Evolutionary conservation across 2,329 filamentous ascomycete genomes (phyloP), one percentile per base, ranked within the genome.

Genomic region (Capronia epimyces): DNA sequence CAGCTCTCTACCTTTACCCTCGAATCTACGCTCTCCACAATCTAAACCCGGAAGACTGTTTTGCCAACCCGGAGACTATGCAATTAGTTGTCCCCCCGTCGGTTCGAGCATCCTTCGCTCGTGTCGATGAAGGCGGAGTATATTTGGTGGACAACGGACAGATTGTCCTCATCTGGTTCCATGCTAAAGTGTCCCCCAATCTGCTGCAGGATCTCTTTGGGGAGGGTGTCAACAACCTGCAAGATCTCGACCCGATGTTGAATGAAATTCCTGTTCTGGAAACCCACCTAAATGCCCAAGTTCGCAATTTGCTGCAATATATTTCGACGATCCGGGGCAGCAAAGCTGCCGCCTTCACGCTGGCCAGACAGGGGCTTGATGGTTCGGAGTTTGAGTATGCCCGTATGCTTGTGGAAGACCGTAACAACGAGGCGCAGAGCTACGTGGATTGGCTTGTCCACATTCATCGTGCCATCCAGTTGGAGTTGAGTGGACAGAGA

Each of bases 371-470:
- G 69, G 90, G 90, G 0, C 77, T 97, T 3, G 93, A 98, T 64
- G 93, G 93, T 1, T 88, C 90, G 2, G 93, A 98, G 69, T 97
- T 89, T 64, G 93, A 98, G 69, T 98, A 97, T 74, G 93, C 93
- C 6, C 77, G 90, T 46, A 75, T 94, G 70, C 70, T 98, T 60
- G 83, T 95, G 25, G 93, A 98, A 71, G 93, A 98, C 66, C 81
- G 93, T 59, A 97, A 97, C 68, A 95, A 95, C 61, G 93, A 98
- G 72, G 93, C 93, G 29, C 90, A 95, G 71, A 95, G 87, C 66
- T 98, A 97, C 69, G 93, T 97, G 27, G 93, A 98, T 71, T 98
- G 93, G 93, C 76, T 98, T 64, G 93, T 98, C 51, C 87, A 95
- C 69, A 79, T 97, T 56, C 93, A 98, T 71, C 85, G 91, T 62